These are phyloP conservation scores for Salix caprea DNA, from an alignment of 345 rosid genomes.

Conservation along the genomic window DNA sequence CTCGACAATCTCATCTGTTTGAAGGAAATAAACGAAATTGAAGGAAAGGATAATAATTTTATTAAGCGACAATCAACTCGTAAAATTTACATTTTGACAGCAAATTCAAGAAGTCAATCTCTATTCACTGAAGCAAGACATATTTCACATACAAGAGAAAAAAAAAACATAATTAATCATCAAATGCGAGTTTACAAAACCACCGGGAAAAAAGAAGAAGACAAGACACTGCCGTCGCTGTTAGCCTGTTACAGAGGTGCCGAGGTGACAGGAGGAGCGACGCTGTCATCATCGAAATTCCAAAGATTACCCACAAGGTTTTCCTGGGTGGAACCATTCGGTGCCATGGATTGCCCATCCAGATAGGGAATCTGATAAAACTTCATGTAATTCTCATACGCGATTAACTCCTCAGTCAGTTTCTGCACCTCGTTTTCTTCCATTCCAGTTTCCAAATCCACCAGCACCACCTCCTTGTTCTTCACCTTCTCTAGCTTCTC, in stretches of 20 bases:
- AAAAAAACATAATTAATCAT: background rate
- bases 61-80: background rate
- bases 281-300: slow-evolving; percentile 46
- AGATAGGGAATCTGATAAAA: slow-evolving; percentile 69
- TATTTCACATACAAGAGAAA: too few species aligned
- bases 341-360: slow-evolving; percentile 51
- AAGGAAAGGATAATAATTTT: background rate
- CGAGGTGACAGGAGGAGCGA: slow-evolving; percentile 8
- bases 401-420: slow-evolving; percentile 68
- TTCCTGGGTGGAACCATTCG: slow-evolving; percentile 32
- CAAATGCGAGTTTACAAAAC: background rate
- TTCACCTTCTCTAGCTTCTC: slow-evolving; percentile 16
- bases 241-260: slow-evolving; percentile 18
- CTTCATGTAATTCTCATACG: slow-evolving; percentile 68
- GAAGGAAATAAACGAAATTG: background rate
- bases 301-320: slow-evolving; percentile 56
- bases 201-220: background rate
- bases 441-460: slow-evolving; percentile 16
- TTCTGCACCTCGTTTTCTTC: slow-evolving; percentile 42
- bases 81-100: background rate
- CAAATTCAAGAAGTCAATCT: background rate
- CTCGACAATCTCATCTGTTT: too few species aligned
- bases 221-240: background rate
- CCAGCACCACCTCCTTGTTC: slow-evolving; percentile 12
- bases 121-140: background rate